These are phyloP conservation scores for Paspalum vaginatum DNA, from an alignment of 176 grass and related monocot genomes.

Conservation along the genomic window DNA sequence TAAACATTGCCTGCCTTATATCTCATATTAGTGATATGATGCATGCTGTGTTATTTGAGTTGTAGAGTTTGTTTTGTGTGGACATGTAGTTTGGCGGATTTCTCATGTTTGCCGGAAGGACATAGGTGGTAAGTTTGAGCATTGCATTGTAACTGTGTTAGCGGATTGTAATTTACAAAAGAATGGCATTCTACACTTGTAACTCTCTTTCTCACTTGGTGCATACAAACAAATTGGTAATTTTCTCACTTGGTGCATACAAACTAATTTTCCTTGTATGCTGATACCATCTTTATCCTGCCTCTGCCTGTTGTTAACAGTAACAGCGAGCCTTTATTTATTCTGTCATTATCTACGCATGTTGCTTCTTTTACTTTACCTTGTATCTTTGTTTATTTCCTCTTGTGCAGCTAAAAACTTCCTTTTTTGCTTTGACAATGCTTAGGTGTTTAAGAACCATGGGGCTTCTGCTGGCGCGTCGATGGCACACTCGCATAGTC, in stretches of 20 bases:
- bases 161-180: not conserved
- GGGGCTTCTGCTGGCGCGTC: constrained; percentile 92
- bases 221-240: not conserved
- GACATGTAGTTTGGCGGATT: not conserved
- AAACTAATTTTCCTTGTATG: constrained; percentile 3
- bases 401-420: not conserved
- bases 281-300: not conserved
- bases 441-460: constrained; percentile 94
- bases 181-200: not conserved
- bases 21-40: not conserved
- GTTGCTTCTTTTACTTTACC: constrained; percentile 5
- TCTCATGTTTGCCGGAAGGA: not conserved
- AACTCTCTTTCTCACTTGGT: not conserved
- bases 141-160: not conserved
- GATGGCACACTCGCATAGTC: constrained; percentile 96
- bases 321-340: not conserved
- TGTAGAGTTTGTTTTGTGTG: not conserved
- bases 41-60: not conserved
- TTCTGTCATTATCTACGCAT: not conserved
- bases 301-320: not conserved
- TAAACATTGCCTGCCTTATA: not conserved
- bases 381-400: not conserved
- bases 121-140: not conserved
- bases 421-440: not conserved
- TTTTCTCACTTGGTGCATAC: not conserved